Evolutionary conservation across 352 stramenopile genomes (phyloP), one percentile per base, ranked within the genome.

Genomic region (Globisporangium polare): DNA sequence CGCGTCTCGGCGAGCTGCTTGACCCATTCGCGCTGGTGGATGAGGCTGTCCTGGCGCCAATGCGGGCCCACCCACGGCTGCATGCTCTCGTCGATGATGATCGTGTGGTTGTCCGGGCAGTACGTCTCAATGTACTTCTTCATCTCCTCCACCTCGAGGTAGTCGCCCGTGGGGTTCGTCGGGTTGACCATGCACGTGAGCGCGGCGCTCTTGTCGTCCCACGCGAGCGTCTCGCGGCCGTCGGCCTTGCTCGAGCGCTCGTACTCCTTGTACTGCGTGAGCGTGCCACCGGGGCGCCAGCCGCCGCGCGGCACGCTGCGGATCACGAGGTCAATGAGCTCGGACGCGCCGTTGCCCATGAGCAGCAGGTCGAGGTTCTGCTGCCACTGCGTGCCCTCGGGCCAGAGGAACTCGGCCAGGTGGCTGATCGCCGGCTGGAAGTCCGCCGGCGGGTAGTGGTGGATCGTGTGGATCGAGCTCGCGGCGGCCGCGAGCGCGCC

Each of bases 1-100:
- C 82, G 80, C 31, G 86, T 86, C 31, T 75, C 78, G 33, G 78
- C 90, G 62, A 97, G 77, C 20, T 82, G 58, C 51, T 78, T 62
- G 22, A 94, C 77, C 87, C 89, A 97, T 51, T 89, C 81, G 43
- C 86, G 86, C 67, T 96, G 78, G 61, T 92, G 76, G 59, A 96
- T 93, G n/a, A 96, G 76, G 47, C 75, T 90, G 67, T 96, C 88
- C 24, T 88, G 37, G 52, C 88, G 80, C 88, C 88, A 96, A 53
- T 89, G 62, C 5, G 88, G 80, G 3, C 88, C 88, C 18, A 96
- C 65, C 89, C 89, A 96, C 39, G 89, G 89, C 74, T 96, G 89
- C 89, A 96, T 96, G 68, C 86, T 95, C 71, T 96, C 89, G 63
- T 96, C 89, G 22, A 96, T 77, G 62, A 96, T 96, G 60, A 96